A percentile compares a stretch with the other conserved stretches of the same genome.
Evolutionary conservation across 768 basidiomycete genomes (phyloP).

Genomic region (Psilocybe tampanensis): DNA sequence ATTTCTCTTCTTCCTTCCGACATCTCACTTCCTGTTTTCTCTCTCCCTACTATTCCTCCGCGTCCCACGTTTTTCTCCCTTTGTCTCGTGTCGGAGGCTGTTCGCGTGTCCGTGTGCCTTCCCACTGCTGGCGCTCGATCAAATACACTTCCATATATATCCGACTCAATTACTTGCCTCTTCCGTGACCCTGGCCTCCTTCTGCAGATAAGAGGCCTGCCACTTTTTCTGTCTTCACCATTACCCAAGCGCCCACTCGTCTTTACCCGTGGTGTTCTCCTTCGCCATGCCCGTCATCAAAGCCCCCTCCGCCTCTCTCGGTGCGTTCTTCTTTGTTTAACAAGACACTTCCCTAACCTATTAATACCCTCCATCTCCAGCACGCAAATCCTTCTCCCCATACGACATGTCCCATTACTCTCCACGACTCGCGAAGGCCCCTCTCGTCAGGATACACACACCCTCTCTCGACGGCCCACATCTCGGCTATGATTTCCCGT

Average conservation of each 20-base stretch:
- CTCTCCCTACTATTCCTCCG: too few species aligned
- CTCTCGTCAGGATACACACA: conserved; percentile 24
- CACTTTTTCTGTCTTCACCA: conserved; percentile 16
- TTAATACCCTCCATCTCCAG: conserved; percentile 15
- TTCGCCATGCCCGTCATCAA: conserved; percentile 21
- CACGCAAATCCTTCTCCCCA: conserved; percentile 19
- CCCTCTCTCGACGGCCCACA: conserved; percentile 20
- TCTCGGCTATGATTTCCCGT: conserved; percentile 14
- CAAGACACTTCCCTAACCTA: conserved; percentile 18
- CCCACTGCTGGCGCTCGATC: conserved; percentile 37
- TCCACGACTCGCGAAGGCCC: conserved; percentile 17
- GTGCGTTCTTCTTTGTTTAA: conserved; percentile 22
- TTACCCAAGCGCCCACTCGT: conserved; percentile 26
- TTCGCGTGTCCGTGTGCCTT: conserved; percentile 29
- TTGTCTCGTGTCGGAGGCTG: conserved; percentile 39
- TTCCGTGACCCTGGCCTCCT: conserved; percentile 30
- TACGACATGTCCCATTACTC: conserved; percentile 23
- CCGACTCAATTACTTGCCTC: conserved; percentile 24
- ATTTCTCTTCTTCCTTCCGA: too few species aligned
- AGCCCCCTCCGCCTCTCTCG: conserved; percentile 19
- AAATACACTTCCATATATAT: conserved; percentile 20
- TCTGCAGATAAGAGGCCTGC: conserved; percentile 33
- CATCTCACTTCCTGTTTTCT: too few species aligned
- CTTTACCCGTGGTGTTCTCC: conserved; percentile 6
- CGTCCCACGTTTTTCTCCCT: conserved; percentile 22